Conservation (phyloP, 805 yeast species). For the Spathaspora girioi region DNA sequence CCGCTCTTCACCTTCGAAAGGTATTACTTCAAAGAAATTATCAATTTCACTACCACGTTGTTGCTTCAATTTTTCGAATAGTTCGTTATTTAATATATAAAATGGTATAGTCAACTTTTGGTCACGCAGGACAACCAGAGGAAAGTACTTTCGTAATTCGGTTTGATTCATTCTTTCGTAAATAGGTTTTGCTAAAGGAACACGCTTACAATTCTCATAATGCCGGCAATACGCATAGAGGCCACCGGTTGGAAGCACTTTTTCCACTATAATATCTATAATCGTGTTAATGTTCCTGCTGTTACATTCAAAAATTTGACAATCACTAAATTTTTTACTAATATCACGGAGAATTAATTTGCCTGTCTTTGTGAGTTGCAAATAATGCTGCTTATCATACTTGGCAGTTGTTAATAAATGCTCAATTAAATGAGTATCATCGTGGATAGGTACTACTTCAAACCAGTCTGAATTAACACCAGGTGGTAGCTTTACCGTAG, state of each 20-base stretch:
- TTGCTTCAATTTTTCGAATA: background rate
- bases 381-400: background rate
- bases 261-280: background rate
- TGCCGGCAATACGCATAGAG: background rate
- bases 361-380: background rate
- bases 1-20: background rate
- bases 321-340: no score
- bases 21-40: background rate
- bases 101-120: background rate
- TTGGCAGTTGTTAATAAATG: background rate
- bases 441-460: background rate
- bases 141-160: background rate
- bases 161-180: background rate
- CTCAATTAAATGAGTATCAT: background rate
- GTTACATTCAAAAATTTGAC: background rate
- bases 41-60: background rate
- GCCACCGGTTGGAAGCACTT: background rate
- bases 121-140: background rate
- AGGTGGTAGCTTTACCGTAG: background rate
- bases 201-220: background rate
- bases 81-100: background rate
- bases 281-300: background rate
- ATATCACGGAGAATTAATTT: background rate
- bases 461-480: background rate
- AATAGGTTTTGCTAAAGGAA: background rate